phyloP scores from a whole-genome alignment of 306 rosid genomes.

The Quercus suber region DNA sequence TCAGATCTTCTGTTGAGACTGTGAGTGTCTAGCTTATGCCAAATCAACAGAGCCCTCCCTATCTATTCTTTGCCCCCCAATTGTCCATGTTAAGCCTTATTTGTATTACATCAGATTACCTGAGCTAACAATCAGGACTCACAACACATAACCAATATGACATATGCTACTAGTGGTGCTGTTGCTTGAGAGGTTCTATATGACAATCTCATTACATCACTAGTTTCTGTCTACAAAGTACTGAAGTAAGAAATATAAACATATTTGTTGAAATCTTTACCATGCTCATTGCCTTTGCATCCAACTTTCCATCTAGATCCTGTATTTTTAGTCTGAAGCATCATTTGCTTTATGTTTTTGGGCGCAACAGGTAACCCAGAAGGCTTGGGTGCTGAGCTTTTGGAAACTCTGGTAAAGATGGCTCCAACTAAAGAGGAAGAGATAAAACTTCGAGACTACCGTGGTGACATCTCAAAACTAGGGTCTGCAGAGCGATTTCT shows the following conservation, averaged over 20 bases:
- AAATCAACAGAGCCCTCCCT: background rate
- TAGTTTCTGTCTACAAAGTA: background rate
- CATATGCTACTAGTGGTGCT: background rate
- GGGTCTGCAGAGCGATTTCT: constrained; percentile 97
- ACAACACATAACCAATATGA: background rate
- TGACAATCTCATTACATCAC: background rate
- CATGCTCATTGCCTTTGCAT: constrained; percentile 5
- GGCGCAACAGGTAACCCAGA: constrained; percentile 75
- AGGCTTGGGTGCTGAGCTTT: constrained; percentile 87
- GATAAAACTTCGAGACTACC: constrained; percentile 72
- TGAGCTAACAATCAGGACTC: background rate
- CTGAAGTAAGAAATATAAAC: background rate
- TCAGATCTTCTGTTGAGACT: background rate
- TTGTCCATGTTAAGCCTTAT: background rate
- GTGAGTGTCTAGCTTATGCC: background rate
- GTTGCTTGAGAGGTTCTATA: background rate
- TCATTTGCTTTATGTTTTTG: constrained; percentile 21
- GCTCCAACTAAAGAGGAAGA: constrained; percentile 99
- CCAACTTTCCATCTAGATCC: background rate
- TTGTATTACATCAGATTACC: background rate
- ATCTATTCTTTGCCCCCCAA: background rate
- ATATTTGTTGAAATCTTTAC: background rate
- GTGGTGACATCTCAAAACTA: constrained; percentile 74
- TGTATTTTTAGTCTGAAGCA: constrained; percentile 9
- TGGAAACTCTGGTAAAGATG: constrained; percentile 98